Evolutionary conservation across 768 basidiomycete species (phyloP).

Genomic region (Lactifluus rugatus): DNA sequence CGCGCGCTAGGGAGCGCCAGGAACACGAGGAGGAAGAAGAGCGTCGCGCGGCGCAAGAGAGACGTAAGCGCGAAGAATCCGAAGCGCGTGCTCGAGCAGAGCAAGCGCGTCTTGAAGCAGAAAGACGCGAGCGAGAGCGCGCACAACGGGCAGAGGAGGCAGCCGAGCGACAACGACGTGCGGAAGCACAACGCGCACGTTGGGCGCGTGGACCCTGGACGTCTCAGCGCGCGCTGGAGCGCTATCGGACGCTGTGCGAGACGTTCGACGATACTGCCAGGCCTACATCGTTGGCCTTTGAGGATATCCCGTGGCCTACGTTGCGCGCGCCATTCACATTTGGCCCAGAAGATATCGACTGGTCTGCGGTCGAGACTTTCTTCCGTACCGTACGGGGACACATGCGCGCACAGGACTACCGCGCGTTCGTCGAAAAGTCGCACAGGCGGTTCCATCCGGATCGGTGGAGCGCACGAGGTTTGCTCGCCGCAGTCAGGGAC

Average conservation of each 20-base stretch:
- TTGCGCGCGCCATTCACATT: constrained; percentile 43
- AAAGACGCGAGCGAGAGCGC: constrained; percentile 22
- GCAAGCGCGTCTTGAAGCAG: constrained; percentile 21
- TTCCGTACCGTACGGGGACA: constrained; percentile 43
- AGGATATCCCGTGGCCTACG: constrained; percentile 70
- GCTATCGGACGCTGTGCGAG: constrained; percentile 50
- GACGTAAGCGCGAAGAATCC: constrained; percentile 25
- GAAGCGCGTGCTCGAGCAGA: constrained; percentile 28
- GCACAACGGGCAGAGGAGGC: constrained; percentile 22
- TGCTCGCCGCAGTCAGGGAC: constrained; percentile 49
- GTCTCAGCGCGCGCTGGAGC: constrained; percentile 54
- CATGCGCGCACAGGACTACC: constrained; percentile 55
- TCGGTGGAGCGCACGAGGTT: constrained; percentile 59
- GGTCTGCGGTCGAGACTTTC: constrained; percentile 62
- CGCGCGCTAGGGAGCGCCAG: constrained; percentile 25
- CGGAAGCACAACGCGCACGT: constrained; percentile 37
- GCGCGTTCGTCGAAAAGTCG: constrained; percentile 55
- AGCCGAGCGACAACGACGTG: constrained; percentile 31
- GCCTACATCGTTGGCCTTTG: constrained; percentile 45
- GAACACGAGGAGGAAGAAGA: constrained; percentile 25
- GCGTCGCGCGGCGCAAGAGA: constrained; percentile 22
- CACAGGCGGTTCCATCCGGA: constrained; percentile 73
- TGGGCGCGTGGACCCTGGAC: constrained; percentile 61
- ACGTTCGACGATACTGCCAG: constrained; percentile 49
- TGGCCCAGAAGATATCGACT: constrained; percentile 57